Percentiles rank a stretch among this genome's conserved stretches.
phyloP scores from a whole-genome alignment of 1,139 yeast species.

The Yamadazyma atlantica region DNA sequence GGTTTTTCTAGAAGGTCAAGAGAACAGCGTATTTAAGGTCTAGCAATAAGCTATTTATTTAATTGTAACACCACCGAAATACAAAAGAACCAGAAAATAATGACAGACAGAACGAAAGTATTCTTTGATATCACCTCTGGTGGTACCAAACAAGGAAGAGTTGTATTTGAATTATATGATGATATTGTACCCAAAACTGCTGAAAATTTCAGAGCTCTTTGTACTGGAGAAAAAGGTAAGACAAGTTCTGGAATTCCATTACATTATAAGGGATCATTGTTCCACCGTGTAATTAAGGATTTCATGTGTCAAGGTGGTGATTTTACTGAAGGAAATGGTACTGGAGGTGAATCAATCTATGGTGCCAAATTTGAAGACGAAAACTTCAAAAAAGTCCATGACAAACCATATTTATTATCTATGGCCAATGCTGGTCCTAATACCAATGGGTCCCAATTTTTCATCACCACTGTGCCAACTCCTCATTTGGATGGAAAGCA shows the following conservation, averaged over 20 bases:
- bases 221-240: constrained; percentile 90
- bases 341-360: constrained; percentile 93
- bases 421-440: constrained; percentile 62
- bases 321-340: constrained; percentile 84
- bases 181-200: constrained; percentile 92
- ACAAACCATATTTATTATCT: constrained; percentile 80
- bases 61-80: not conserved
- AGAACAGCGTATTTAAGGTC: too few relatives aligned
- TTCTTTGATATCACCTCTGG: constrained; percentile 76
- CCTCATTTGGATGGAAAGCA: constrained; percentile 92
- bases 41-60: too few relatives aligned
- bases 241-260: constrained; percentile 59
- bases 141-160: constrained; percentile 64
- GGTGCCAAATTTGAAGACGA: constrained; percentile 97
- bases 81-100: constrained; percentile 1
- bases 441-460: constrained; percentile 45
- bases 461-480: constrained; percentile 78
- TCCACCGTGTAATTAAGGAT: constrained; percentile 89
- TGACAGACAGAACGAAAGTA: constrained; percentile 45
- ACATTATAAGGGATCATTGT: constrained; percentile 72
- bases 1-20: not conserved
- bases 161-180: constrained; percentile 70
- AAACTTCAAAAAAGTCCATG: constrained; percentile 74
- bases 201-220: constrained; percentile 86
- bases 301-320: constrained; percentile 98